phyloP scores from a whole-genome alignment of 495 filamentous ascomycete genomes.

The Podospora tetraspora region DNA sequence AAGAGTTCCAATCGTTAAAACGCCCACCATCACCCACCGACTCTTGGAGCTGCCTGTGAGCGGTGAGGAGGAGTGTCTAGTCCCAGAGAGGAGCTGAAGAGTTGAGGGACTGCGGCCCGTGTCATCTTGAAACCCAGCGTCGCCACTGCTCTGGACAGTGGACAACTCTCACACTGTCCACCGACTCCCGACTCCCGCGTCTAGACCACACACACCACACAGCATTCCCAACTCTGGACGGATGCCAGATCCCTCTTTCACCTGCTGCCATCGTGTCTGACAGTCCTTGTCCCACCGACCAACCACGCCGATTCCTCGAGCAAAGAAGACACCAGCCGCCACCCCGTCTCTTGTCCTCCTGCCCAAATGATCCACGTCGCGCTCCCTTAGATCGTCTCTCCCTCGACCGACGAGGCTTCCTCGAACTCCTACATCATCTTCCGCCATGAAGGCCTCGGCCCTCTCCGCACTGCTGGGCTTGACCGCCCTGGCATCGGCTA shows the following conservation, averaged over 20 bases:
- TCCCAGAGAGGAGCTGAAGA: not conserved
- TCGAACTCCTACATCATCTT: constrained; percentile 15
- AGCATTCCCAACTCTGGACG: not conserved
- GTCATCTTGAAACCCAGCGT: not conserved
- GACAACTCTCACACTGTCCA: not conserved
- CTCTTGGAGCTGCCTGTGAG: not conserved
- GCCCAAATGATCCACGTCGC: constrained; percentile 3
- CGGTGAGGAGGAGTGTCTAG: not conserved
- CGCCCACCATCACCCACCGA: not conserved
- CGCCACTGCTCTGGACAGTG: not conserved
- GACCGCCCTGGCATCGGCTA: constrained; percentile 38
- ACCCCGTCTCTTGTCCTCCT: not conserved
- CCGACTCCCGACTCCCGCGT: not conserved
- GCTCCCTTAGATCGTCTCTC: constrained; percentile 5
- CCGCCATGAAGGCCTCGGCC: constrained; percentile 40
- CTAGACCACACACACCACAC: not conserved
- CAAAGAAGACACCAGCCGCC: not conserved
- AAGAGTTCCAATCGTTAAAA: not conserved
- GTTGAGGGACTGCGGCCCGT: not conserved
- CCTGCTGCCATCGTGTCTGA: not conserved
- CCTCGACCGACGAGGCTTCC: constrained; percentile 9
- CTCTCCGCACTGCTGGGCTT: constrained; percentile 36
- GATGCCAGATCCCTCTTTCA: constrained; percentile 4
- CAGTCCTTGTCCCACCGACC: not conserved
- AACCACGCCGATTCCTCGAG: not conserved